These are phyloP conservation scores for Strigomonas culicis DNA, from an alignment of 208 protist genomes.

Conservation along the genomic window DNA sequence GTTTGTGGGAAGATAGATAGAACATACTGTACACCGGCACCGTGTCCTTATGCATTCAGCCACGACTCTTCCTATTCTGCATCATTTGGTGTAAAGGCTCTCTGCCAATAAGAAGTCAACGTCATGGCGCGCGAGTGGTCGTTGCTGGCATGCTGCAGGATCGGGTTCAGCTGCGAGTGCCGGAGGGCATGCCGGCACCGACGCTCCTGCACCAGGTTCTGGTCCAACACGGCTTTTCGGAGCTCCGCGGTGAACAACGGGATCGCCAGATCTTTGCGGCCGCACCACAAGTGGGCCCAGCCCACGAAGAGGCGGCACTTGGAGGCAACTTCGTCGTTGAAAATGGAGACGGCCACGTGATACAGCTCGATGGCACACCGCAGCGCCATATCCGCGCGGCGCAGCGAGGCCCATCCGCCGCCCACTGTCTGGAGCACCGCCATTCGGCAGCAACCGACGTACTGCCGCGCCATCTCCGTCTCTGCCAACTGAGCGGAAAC, in stretches of 20 bases:
- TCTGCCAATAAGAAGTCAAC: too few relatives aligned
- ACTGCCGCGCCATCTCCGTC: slow-evolving; percentile 48
- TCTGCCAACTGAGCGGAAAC: slow-evolving; percentile 37
- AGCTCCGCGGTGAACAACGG: slow-evolving; percentile 39
- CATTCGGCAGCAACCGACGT: slow-evolving; percentile 32
- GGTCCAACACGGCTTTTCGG: slow-evolving; percentile 17
- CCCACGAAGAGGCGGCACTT: slow-evolving; percentile 72
- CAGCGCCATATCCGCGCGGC: slow-evolving; percentile 50
- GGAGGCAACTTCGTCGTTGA: slow-evolving; percentile 34
- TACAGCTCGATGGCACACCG: slow-evolving; percentile 48
- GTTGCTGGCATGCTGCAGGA: too few relatives aligned
- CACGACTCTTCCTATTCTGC: too few relatives aligned
- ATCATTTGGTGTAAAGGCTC: too few relatives aligned
- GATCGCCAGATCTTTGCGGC: slow-evolving; percentile 28
- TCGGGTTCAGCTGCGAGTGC: slow-evolving; percentile 34
- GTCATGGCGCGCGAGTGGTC: too few relatives aligned
- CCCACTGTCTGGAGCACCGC: slow-evolving; percentile 63
- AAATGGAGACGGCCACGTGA: slow-evolving; percentile 23
- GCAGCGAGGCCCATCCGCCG: slow-evolving; percentile 75
- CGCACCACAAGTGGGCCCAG: slow-evolving; percentile 70
- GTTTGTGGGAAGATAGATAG: too few relatives aligned
- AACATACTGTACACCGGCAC: too few relatives aligned
- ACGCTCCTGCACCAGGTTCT: slow-evolving; percentile 43
- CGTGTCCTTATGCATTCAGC: too few relatives aligned
- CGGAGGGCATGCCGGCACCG: slow-evolving; percentile 54